These are phyloP conservation scores for Rosellinia necatrix DNA, from an alignment of 2,329 filamentous ascomycete species.

Conservation along the genomic window DNA sequence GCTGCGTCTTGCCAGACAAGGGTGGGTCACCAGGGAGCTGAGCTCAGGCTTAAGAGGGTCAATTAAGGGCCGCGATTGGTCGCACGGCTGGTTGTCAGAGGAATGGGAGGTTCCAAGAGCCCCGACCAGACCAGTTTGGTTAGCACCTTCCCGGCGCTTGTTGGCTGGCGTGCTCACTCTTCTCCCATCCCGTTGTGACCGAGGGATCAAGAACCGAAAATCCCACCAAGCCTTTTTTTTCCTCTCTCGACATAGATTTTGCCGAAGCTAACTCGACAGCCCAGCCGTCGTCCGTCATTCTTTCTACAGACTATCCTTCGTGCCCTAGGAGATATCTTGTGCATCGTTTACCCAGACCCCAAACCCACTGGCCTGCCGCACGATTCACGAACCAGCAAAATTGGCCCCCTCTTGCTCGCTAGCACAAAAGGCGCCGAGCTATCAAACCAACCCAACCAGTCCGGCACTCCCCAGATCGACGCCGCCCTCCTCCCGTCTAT, in stretches of 20 bases:
- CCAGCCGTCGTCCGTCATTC: constrained; percentile 13
- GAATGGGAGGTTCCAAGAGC: constrained; percentile 41
- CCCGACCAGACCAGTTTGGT: constrained; percentile 25
- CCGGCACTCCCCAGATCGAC: constrained; percentile 27
- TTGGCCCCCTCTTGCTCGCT: constrained; percentile 32
- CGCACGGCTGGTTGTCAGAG: constrained; percentile 43
- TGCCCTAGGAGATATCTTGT: constrained; percentile 15
- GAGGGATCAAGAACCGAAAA: constrained; percentile 27
- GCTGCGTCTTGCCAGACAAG: constrained; percentile 9
- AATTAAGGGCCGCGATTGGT: constrained; percentile 34
- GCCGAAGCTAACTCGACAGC: constrained; percentile 18
- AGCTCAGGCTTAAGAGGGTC: constrained; percentile 34
- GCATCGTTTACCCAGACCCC: constrained; percentile 16
- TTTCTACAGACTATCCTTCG: constrained; percentile 16
- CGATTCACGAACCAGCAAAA: constrained; percentile 30
- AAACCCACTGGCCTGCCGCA: constrained; percentile 22
- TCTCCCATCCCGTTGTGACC: constrained; percentile 28
- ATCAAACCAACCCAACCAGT: constrained; percentile 39
- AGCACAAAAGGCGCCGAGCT: constrained; percentile 40
- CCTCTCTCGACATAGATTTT: constrained; percentile 24
- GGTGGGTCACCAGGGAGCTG: constrained; percentile 29
- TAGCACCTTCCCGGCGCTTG: constrained; percentile 14
- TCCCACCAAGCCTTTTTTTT: constrained; percentile 25
- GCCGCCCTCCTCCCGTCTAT: constrained; percentile 23
- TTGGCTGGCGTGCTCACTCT: constrained; percentile 4